Percentiles rank a stretch among this genome's conserved stretches.
These are phyloP conservation scores for Senna tora DNA, from an alignment of 306 rosid genomes.

Conservation along the genomic window DNA sequence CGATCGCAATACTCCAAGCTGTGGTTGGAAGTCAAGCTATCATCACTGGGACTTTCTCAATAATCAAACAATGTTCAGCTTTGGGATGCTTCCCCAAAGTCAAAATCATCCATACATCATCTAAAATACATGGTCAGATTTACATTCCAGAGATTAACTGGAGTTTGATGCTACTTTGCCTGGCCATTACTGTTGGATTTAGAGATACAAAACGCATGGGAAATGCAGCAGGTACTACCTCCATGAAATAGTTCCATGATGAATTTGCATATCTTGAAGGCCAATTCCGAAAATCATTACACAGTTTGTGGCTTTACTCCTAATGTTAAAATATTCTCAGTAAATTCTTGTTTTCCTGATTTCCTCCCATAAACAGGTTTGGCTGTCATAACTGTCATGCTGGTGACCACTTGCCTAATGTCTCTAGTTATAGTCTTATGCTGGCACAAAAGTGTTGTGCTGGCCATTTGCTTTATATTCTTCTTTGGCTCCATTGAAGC, in stretches of 20 bases:
- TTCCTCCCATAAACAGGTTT: conserved; percentile 60
- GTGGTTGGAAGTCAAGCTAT: conserved; percentile 99
- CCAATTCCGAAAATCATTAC: not conserved
- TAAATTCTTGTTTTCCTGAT: conserved; percentile 18
- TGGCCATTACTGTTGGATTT: conserved; percentile 86
- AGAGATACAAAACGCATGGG: conserved; percentile 98
- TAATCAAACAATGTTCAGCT: conserved; percentile 92
- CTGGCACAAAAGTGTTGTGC: conserved; percentile 70
- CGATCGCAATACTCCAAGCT: conserved; percentile 92
- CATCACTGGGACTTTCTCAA: conserved; percentile 95
- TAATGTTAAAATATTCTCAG: not conserved
- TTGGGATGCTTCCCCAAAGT: conserved; percentile 94
- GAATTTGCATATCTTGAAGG: not conserved
- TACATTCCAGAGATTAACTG: conserved; percentile 97
- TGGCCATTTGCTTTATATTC: conserved; percentile 75
- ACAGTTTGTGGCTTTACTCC: not conserved
- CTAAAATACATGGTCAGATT: conserved; percentile 91
- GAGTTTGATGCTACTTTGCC: conserved; percentile 84
- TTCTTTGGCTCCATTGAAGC: conserved; percentile 96
- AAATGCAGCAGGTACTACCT: conserved; percentile 84
- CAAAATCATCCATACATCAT: conserved; percentile 83
- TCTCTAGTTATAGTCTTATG: conserved; percentile 92
- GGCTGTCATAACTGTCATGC: conserved; percentile 97
- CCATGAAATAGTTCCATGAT: conserved; percentile 16
- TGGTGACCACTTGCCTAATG: conserved; percentile 95